Conservation (phyloP, 768 basidiomycete genomes). For the Lenzites betulinus region DNA sequence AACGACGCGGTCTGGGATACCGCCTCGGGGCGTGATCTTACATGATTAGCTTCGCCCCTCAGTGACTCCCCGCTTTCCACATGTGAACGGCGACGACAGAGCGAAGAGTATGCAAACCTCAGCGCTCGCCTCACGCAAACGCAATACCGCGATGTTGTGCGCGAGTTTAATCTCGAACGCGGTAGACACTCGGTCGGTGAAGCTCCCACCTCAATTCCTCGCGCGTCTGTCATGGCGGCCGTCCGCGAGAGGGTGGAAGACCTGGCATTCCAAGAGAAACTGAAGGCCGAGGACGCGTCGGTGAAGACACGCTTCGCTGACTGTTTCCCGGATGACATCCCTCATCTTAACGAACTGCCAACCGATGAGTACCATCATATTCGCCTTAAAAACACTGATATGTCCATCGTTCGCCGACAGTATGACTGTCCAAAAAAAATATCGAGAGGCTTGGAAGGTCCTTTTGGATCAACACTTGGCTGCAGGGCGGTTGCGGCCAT, state of each 20-base stretch:
- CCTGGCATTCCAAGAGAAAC: neutral
- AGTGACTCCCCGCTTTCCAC: too few species aligned
- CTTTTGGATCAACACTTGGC: conserved; percentile 38
- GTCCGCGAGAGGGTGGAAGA: neutral
- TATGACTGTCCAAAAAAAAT: conserved; percentile 41
- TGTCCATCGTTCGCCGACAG: conserved; percentile 18
- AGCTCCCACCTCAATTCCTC: too few species aligned
- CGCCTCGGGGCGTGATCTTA: too few species aligned
- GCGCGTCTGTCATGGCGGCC: neutral
- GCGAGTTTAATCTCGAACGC: neutral
- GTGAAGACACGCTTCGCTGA: conserved; percentile 14
- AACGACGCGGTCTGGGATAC: too few species aligned
- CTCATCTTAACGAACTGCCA: conserved; percentile 22
- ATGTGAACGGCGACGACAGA: too few species aligned
- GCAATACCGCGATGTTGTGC: neutral
- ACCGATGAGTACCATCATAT: conserved; percentile 21
- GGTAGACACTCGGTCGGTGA: too few species aligned
- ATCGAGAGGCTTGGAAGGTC: conserved; percentile 33
- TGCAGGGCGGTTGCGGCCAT: conserved; percentile 35
- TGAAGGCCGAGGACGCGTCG: neutral
- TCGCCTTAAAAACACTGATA: conserved; percentile 17
- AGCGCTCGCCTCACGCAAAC: neutral
- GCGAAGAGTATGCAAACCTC: too few species aligned
- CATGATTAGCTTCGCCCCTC: too few species aligned
- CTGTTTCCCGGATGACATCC: conserved; percentile 26